Evolutionary conservation across 345 rosid species (phyloP).

Genomic region (Stellera chamaejasme): DNA sequence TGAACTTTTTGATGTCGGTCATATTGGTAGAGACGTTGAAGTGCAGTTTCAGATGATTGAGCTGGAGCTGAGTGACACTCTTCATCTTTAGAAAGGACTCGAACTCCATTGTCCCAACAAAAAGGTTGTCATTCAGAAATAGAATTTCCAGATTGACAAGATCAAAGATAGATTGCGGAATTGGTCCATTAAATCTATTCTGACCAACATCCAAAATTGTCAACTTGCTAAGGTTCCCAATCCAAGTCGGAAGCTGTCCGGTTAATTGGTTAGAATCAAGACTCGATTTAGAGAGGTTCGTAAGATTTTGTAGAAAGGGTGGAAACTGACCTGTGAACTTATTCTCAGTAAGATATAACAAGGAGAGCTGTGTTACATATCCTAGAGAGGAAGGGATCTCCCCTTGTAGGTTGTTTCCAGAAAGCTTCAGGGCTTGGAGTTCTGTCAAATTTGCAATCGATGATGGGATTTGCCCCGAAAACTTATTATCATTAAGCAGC

Average conservation of each 20-base stretch:
- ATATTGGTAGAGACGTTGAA: background rate
- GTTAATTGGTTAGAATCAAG: background rate
- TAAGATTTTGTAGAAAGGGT: background rate
- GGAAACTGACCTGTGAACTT: background rate
- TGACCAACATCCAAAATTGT: background rate
- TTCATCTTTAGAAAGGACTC: background rate
- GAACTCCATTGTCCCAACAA: background rate
- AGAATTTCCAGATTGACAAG: background rate
- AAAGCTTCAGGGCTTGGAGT: too few relatives aligned
- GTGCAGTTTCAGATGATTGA: background rate
- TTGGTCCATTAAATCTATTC: background rate
- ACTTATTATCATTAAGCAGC: too few relatives aligned
- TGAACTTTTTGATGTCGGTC: background rate
- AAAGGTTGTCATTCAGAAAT: background rate
- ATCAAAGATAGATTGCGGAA: background rate
- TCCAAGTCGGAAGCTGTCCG: background rate
- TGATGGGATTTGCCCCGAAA: too few relatives aligned
- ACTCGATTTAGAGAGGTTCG: background rate
- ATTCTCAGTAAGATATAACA: background rate
- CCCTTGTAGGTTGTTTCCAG: too few relatives aligned
- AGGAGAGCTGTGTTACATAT: background rate
- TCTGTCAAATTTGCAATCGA: too few relatives aligned
- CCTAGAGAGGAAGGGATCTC: too few relatives aligned
- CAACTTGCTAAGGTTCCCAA: background rate
- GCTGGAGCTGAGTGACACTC: background rate